Evolutionary conservation across 495 filamentous ascomycete species (phyloP).

Genomic region (Pseudoneurospora amorphoporcata): DNA sequence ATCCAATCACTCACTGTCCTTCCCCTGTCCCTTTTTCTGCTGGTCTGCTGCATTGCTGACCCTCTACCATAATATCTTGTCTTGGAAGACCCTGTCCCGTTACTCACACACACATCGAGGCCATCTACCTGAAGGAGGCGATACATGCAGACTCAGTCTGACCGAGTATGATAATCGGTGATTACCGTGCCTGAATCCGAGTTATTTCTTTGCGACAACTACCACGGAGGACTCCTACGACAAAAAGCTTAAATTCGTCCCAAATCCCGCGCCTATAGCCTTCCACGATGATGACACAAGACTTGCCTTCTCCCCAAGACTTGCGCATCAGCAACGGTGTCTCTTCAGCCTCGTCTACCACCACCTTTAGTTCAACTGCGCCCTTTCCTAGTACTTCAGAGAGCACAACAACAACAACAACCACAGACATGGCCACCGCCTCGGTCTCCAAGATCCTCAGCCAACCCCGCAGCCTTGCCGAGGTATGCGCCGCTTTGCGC

Average conservation of each 20-base stretch:
- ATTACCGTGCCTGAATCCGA: not conserved
- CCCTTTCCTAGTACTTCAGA: not conserved
- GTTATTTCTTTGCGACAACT: not conserved
- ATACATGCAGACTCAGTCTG: not conserved
- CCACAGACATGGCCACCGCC: not conserved
- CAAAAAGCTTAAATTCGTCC: not conserved
- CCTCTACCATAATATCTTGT: not conserved
- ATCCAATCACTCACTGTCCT: not conserved
- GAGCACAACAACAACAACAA: not conserved
- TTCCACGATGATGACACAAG: conserved; percentile 8
- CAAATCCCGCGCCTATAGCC: not conserved
- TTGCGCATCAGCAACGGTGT: conserved; percentile 9
- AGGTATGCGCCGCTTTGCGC: conserved; percentile 39
- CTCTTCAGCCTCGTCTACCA: not conserved
- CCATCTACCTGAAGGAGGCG: not conserved
- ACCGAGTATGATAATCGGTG: not conserved
- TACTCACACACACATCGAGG: not conserved
- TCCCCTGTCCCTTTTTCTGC: not conserved
- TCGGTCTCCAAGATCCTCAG: not conserved
- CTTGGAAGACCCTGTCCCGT: not conserved
- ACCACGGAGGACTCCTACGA: not conserved
- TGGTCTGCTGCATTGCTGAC: not conserved
- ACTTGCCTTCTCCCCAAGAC: conserved; percentile 6
- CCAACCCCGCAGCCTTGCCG: conserved; percentile 9
- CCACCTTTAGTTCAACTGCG: not conserved